Base-by-base conservation (phyloP, 352 stramenopile species). In the Pythium guiyangense region DNA sequence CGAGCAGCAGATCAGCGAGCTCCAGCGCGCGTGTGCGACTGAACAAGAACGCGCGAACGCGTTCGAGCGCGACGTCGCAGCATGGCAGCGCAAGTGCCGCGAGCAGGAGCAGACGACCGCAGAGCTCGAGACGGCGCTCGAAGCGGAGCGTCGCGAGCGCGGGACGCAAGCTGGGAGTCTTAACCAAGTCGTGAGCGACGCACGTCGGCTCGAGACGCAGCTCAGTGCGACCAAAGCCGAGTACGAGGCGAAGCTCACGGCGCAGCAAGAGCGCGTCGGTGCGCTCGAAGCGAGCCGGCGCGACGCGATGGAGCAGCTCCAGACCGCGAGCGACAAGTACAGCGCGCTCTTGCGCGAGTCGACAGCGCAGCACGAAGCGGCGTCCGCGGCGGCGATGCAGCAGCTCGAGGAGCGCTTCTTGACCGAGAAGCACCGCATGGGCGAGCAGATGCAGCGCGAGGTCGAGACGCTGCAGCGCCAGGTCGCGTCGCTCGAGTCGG, bases 321-420 rank as follows among this genome's bases (percentile, higher is more conserved):
- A 77, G 27, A 46, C 54, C 25, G 74, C 79, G 46, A 59, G 57
- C 3, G 56, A 71, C 14, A 65, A 65, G 29, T 77, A 79, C 42
- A 37, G 20, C 17, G 49, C 57, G 29, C 57, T 63, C 4, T 43
- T 63, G 42, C 67, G 69, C 18, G 70, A 69, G 6, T 51, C 79
- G 0, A 73, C 62, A n/a, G 67, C 84, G 34, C 57, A 58, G n/a
- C 57, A 63, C 34, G 73, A 84, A 55, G 62, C 60, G 3, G 69
- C 75, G 40, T 70, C 73, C 1, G 69, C 69, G 54, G 45, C 63
- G 40, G 69, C 75, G 14, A 76, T 84, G 66, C 71, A 69, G 25
- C 69, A 80, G 48, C 71, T 78, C 8, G 73, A 86, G 52, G 64
- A 79, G 25, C 68, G 81, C 35, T 69, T 86, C 45, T 22, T 79